Evolutionary conservation across 139 green algal species (phyloP), one percentile per base, ranked within the genome.

Genomic region (Klebsormidium nitens): DNA sequence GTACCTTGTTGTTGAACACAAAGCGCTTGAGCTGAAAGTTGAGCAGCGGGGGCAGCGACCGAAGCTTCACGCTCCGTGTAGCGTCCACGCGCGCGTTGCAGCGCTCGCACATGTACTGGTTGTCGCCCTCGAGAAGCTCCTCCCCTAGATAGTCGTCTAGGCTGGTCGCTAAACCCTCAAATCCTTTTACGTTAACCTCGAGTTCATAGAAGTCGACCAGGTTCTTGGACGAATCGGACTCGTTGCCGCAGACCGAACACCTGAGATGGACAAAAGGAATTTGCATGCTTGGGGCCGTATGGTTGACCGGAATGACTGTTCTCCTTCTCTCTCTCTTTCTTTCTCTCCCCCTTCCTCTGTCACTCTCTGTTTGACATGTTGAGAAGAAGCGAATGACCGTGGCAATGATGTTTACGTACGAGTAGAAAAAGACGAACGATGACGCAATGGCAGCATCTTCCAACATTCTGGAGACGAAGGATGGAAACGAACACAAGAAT

Each of bases 21-120:
- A 96, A 96, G 52, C 91, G 86, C 83, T 95, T 89, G 47, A 96
- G 85, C 2, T 85, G 84, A 47, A 96, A 46, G 69, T 87, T 90
- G 14, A 96, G 75, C 72, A 90, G 82, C 2, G 88, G 91, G 28
- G 91, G 91, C 65, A 95, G 69, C 23, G 35, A 52, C 8, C 76
- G 72, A 36, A 96, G 77, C 49, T 65, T 69, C 73, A 89, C 75
- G 66, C 82, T 82, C 0, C 91, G 81, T 1, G 67, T 83, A n/a
- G 91, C 91, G 59, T 93, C 86, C 32, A 44, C 37, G 71, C 90
- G 90, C 48, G 2, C 11, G 28, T n/a, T 44, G 69, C 91, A 96
- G 35, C 64, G 65, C 0, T 90, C 86, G 79, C 91, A 96, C 40
- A 36, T 66, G 75, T 91, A 95, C 77, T 90, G 49, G 72, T 96